Evolutionary conservation across 164 flowering plant species (phyloP), one percentile per base, ranked within the genome.

Genomic region (Tetracentron sinense): DNA sequence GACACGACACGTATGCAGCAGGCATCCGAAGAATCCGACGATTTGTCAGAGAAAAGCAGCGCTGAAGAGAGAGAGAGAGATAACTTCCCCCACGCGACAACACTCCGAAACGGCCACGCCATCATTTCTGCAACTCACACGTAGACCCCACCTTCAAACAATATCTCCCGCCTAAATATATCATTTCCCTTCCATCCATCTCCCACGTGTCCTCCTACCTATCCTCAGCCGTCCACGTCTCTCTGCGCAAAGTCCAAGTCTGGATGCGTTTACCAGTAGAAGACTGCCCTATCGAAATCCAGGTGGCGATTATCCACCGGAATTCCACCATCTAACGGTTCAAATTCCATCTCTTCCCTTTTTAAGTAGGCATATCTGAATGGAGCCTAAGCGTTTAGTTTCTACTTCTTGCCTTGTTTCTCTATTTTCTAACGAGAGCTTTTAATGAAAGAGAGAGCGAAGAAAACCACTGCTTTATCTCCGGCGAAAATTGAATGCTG

Each of bases 181-280:
- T 33, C 60, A 57, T 47, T 11, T n/a, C n/a, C n/a, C n/a, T n/a
- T n/a, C n/a, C n/a, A n/a, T n/a, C n/a, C n/a, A n/a, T n/a, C n/a
- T n/a, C n/a, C n/a, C n/a, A n/a, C n/a, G n/a, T n/a, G n/a, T n/a
- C n/a, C n/a, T n/a, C n/a, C n/a, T n/a, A n/a, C n/a, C n/a, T n/a
- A n/a, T n/a, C n/a, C n/a, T 22, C 15, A 5, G 27, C 81, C 81
- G 78, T 73, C 83, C 85, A 82, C 83, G 82, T 77, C 65, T 70
- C 72, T 7, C 10, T 29, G 16, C 10, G 29, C 25, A 49, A 53
- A 49, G 63, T 69, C 73, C 61, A 58, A 57, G 30, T 16, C 31
- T 57, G 7, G 11, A 30, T n/a, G 25, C 55, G n/a, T 19, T 47
- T 15, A n/a, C 64, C 63, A 44, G 63, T 58, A 14, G 38, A 52